These are phyloP conservation scores for Madurella mycetomatis DNA, from an alignment of 2,329 filamentous ascomycete genomes.

Conservation along the genomic window DNA sequence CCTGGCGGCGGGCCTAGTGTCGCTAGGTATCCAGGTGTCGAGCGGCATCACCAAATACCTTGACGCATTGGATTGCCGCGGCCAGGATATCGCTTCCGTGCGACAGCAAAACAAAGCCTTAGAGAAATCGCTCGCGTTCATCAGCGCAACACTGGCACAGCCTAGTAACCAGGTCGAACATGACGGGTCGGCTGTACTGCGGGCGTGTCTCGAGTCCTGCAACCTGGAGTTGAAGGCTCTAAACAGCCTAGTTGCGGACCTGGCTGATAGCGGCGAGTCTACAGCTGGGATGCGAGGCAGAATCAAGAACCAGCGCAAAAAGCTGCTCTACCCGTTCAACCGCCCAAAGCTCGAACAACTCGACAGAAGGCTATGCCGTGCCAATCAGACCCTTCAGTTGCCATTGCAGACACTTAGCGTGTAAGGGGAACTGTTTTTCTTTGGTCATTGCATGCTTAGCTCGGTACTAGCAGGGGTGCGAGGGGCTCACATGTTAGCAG, in stretches of 20 bases:
- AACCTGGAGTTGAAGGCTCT: neutral
- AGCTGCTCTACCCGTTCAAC: slow-evolving; percentile 9
- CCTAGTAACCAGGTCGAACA: neutral
- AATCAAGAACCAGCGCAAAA: neutral
- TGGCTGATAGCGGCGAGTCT: neutral
- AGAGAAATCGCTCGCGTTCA: neutral
- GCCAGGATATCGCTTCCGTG: neutral
- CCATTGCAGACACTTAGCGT: neutral
- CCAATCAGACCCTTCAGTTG: slow-evolving; percentile 4
- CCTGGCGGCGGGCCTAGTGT: slow-evolving; percentile 1
- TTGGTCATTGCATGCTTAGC: too few relatives aligned
- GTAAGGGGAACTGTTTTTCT: neutral
- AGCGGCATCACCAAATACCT: slow-evolving; percentile 2
- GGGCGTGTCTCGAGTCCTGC: neutral
- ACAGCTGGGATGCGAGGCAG: neutral
- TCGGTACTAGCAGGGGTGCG: too few relatives aligned
- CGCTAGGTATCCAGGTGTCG: slow-evolving; percentile 1
- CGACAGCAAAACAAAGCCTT: neutral
- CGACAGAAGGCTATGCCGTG: neutral
- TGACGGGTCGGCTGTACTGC: neutral
- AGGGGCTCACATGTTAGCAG: neutral
- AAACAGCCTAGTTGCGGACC: neutral
- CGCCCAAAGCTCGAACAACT: slow-evolving; percentile 4
- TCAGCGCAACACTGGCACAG: neutral
- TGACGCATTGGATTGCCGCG: slow-evolving; percentile 5